Conservation (phyloP, 2,329 filamentous ascomycete genomes). For the Fusarium sp. region DNA sequence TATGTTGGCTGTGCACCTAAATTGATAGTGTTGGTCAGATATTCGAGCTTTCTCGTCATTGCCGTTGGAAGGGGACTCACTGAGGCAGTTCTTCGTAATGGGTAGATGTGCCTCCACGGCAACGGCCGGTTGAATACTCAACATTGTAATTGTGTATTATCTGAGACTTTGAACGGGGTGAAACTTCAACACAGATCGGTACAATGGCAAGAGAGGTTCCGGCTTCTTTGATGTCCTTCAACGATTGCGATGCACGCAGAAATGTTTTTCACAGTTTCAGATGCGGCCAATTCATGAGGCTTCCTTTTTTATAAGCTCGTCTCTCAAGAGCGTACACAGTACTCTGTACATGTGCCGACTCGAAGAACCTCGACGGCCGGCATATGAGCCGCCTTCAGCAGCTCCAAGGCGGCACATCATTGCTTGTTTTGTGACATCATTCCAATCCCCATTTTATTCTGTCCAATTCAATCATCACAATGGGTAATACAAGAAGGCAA, state of each 20-base stretch:
- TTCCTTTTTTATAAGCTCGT: neutral
- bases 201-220: neutral
- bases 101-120: neutral
- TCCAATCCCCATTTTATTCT: neutral
- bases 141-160: neutral
- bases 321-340: neutral
- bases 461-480: neutral
- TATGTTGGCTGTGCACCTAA: neutral
- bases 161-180: rapidly evolving
- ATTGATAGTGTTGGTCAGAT: neutral
- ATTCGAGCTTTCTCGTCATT: rapidly evolving
- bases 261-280: neutral
- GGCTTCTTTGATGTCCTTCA: too few species aligned
- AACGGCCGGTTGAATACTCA: neutral
- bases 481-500: neutral
- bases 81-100: neutral
- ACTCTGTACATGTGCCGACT: neutral
- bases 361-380: neutral
- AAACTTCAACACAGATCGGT: neutral
- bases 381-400: neutral
- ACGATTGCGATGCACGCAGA: too few species aligned
- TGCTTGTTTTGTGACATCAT: neutral
- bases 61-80: neutral
- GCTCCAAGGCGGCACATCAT: neutral
- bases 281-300: too few species aligned